Evolutionary conservation across 1,139 yeast genomes (phyloP).

Genomic region (Petasospora rhodanensis): DNA sequence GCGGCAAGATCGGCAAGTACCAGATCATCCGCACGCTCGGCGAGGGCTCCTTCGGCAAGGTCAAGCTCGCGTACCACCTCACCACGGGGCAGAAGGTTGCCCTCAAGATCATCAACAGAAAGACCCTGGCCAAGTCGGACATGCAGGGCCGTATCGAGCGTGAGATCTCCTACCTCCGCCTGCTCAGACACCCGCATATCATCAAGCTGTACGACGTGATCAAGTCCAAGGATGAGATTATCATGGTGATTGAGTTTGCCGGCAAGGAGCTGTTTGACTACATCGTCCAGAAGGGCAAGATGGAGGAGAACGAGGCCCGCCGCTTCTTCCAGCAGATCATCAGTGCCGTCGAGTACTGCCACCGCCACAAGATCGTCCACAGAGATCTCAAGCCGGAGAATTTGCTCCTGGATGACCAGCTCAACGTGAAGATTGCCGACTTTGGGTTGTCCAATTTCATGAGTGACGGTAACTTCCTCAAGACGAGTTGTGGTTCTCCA

Average conservation of each 20-base stretch:
- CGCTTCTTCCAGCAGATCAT: constrained; percentile 96
- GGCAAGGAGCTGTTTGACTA: constrained; percentile 95
- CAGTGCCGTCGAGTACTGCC: constrained; percentile 97
- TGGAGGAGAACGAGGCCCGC: constrained; percentile 93
- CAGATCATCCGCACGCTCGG: constrained; percentile 93
- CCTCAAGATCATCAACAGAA: constrained; percentile 86
- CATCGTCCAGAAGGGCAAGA: constrained; percentile 90
- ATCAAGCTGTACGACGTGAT: constrained; percentile 95
- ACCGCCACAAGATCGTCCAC: constrained; percentile 95
- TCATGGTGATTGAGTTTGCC: constrained; percentile 97
- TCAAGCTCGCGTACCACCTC: constrained; percentile 88
- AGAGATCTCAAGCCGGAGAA: constrained; percentile 96
- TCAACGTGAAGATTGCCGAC: constrained; percentile 95
- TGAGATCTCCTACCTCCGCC: constrained; percentile 84
- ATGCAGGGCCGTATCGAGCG: constrained; percentile 98
- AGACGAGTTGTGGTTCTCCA: constrained; percentile 96
- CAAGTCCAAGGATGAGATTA: constrained; percentile 91
- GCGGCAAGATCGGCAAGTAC: constrained; percentile 78
- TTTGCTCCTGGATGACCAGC: constrained; percentile 79
- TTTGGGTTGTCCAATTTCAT: constrained; percentile 93
- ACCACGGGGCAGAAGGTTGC: constrained; percentile 95
- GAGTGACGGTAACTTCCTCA: constrained; percentile 97
- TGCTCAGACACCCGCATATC: constrained; percentile 94
- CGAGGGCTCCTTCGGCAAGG: constrained; percentile 97
- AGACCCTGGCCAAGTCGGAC: constrained; percentile 90